Evolutionary conservation across 129 eudicot genomes (phyloP), one percentile per base, ranked within the genome.

Genomic region (Pseudognaphalium luteoalbum): DNA sequence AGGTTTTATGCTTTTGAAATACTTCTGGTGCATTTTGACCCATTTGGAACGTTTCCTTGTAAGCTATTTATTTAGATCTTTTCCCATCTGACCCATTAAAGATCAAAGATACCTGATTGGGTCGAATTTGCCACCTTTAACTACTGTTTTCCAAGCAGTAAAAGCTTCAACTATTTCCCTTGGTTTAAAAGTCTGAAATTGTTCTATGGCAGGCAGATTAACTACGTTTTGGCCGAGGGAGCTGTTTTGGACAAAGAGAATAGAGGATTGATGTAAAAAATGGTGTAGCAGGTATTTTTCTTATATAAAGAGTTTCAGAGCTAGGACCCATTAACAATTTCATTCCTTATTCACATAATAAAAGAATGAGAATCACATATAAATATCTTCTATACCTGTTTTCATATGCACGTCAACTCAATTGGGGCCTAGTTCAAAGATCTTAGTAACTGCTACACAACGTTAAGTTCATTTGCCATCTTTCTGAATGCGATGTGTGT

Each of bases 131-230:
- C 37, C 42, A 30, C 11, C 44, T 71, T 58, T 28, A 72, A 22
- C 11, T 68, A 56, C 25, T 57, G 47, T 39, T 37, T 57, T 39
- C 51, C 2, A 34, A 67, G 72, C 56, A 66, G 29, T 34, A 30
- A 21, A 75, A 66, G 19, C 42, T 58, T 63, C 16, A 34, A 12
- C 0, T 66, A 75, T 47, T 75, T 65, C 35, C 65, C 15, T 75
- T 10, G 66, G 20, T 37, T 71, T 3, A 58, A 3, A 66, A 65
- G 41, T 52, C 56, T 33, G 28, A 47, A 39, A 34, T 39, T 68
- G 75, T 58, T 68, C 60, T 58, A 58, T 69, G 70, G 76, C 81
- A 57, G 76, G 54, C 62, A 57, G 62, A 57, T 61, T 71, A 39
- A 70, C 10, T 29, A 62, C 39, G 16, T 22, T 34, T 12, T 22